phyloP scores from a whole-genome alignment of 805 yeast genomes.

The Candida corydali region DNA sequence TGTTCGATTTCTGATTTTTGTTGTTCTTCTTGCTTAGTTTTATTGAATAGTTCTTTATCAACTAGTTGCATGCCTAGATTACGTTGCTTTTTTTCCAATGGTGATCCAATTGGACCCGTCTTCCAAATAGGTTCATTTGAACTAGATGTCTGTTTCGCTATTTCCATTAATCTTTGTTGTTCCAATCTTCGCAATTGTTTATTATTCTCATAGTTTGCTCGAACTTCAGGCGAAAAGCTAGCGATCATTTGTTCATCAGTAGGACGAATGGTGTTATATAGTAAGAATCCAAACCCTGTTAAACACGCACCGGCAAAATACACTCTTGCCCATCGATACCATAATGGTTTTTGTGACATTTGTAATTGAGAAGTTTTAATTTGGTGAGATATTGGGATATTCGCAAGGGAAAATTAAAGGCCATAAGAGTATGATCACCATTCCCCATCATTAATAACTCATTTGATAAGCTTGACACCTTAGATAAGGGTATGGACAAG shows the following conservation, averaged over 20 bases:
- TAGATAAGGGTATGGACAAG: too few species aligned
- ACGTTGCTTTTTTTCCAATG: constrained; percentile 54
- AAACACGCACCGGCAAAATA: constrained; percentile 61
- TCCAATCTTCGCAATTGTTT: constrained; percentile 59
- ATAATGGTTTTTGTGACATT: constrained; percentile 37
- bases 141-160: constrained; percentile 57
- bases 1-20: constrained; percentile 32
- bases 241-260: constrained; percentile 77
- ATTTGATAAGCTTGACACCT: too few species aligned
- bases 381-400: too few species aligned
- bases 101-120: constrained; percentile 65
- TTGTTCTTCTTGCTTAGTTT: constrained; percentile 39
- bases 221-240: constrained; percentile 75
- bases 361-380: too few species aligned
- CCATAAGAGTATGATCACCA: too few species aligned
- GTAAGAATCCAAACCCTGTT: constrained; percentile 66
- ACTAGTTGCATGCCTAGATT: constrained; percentile 31
- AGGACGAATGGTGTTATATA: constrained; percentile 75
- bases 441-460: too few species aligned
- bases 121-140: constrained; percentile 82
- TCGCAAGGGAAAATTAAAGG: too few species aligned
- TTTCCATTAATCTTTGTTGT: constrained; percentile 65
- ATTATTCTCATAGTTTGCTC: constrained; percentile 68
- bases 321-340: constrained; percentile 59
- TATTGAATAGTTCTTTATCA: constrained; percentile 45